These are phyloP conservation scores for Yamadazyma kanchanaburiensis DNA, from an alignment of 1,139 yeast genomes.

Conservation along the genomic window DNA sequence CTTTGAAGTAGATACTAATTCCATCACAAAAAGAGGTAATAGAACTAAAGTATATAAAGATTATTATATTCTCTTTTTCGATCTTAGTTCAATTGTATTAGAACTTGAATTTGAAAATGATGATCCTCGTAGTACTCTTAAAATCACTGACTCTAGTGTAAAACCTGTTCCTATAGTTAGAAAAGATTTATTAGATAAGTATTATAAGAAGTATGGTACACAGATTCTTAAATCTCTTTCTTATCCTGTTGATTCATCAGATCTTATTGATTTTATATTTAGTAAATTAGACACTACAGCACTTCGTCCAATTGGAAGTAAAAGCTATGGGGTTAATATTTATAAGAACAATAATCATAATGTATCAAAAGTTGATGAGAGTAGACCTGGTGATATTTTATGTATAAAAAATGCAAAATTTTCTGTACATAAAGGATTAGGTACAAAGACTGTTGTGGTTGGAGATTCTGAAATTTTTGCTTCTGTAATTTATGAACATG, in stretches of 20 bases:
- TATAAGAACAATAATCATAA: conserved; percentile 52
- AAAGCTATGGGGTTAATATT: conserved; percentile 71
- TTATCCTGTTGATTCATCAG: conserved; percentile 2
- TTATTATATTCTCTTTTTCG: conserved; percentile 70
- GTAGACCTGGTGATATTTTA: conserved; percentile 80
- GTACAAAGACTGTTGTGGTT: conserved; percentile 41
- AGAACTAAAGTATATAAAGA: conserved; percentile 52
- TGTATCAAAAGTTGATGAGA: conserved; percentile 56
- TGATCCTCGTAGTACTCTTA: conserved; percentile 54
- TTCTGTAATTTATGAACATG: conserved; percentile 62
- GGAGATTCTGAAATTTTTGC: conserved; percentile 35
- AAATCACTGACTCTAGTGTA: conserved; percentile 37
- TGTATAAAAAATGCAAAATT: conserved; percentile 75
- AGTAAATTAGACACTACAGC: conserved; percentile 17
- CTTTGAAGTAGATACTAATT: conserved; percentile 64
- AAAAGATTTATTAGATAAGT: conserved; percentile 48
- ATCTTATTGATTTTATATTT: conserved; percentile 21
- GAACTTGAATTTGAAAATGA: conserved; percentile 53
- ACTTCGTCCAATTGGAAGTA: conserved; percentile 59
- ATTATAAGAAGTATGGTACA: conserved; percentile 46
- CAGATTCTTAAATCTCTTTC: conserved; percentile 12
- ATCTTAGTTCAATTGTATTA: conserved; percentile 64
- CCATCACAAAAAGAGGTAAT: conserved; percentile 56
- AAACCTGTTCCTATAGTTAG: conserved; percentile 48
- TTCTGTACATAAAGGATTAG: conserved; percentile 64